phyloP scores from a whole-genome alignment of 805 yeast species.

The Yarrowia hollandica region DNA sequence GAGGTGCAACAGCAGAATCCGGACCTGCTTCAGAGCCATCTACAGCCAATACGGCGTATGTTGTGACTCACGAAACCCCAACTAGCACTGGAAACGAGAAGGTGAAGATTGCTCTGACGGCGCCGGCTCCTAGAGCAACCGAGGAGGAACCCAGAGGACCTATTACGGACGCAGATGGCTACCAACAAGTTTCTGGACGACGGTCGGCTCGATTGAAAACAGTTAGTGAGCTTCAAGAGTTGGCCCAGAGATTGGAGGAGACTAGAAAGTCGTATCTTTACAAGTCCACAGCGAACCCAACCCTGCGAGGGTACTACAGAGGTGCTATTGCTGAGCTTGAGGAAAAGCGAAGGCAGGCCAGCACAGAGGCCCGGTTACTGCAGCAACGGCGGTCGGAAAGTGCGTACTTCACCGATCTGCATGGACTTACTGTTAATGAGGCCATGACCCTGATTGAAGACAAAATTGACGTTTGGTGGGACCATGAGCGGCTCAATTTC shows the following conservation, averaged over 20 bases:
- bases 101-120: not conserved
- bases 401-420: conserved; percentile 5
- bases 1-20: not conserved
- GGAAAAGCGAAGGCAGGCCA: conserved; percentile 5
- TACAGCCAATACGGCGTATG: not conserved
- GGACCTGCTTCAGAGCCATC: not conserved
- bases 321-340: conserved; percentile 20
- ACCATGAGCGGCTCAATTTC: not conserved
- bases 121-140: not conserved
- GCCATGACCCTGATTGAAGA: not conserved
- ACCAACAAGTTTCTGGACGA: conserved; percentile 1
- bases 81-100: conserved; percentile 8
- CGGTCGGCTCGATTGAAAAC: conserved; percentile 5
- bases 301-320: conserved; percentile 13
- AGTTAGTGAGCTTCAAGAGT: conserved; percentile 2
- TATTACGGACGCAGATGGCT: conserved; percentile 4
- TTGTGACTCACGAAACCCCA: not conserved
- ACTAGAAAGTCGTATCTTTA: conserved; percentile 8
- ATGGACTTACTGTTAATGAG: conserved; percentile 19
- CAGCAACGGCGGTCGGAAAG: not conserved
- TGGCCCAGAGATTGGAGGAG: conserved; percentile 1
- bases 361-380: conserved; percentile 2
- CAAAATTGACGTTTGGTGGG: conserved; percentile 24
- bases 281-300: not conserved
- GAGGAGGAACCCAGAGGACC: conserved; percentile 6